A percentile compares a stretch with the other conserved stretches of the same genome.
Conservation (phyloP, 2,329 filamentous ascomycete genomes). For the Fusarium cicatricum region DNA sequence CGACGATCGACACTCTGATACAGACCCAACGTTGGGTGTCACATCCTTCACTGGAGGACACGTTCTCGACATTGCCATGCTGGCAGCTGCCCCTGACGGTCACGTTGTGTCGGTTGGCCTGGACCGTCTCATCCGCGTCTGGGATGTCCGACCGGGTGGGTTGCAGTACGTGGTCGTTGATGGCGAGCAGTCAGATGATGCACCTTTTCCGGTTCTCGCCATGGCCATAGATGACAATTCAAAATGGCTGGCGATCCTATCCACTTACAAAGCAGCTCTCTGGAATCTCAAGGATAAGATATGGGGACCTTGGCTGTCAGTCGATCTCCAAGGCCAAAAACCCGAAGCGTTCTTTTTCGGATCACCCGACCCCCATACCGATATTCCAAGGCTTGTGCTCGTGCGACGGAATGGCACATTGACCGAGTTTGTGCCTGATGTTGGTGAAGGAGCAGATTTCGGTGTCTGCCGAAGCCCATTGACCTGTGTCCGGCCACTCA, state of each 20-base stretch:
- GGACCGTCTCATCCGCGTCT: conserved; percentile 73
- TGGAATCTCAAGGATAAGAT: conserved; percentile 68
- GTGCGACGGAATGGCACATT: conserved; percentile 71
- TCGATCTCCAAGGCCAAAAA: conserved; percentile 62
- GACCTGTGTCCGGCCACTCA: conserved; percentile 57
- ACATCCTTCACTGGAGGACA: conserved; percentile 70
- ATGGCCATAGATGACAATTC: conserved; percentile 71
- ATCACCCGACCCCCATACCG: conserved; percentile 45
- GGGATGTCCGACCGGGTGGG: conserved; percentile 63
- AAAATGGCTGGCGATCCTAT: conserved; percentile 72
- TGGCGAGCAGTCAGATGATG: conserved; percentile 51
- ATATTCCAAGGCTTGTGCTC: conserved; percentile 62
- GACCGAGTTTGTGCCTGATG: conserved; percentile 62
- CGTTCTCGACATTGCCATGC: conserved; percentile 71
- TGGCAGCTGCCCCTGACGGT: conserved; percentile 69
- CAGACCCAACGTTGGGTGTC: conserved; percentile 62
- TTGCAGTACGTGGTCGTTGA: conserved; percentile 53
- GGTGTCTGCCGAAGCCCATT: conserved; percentile 62
- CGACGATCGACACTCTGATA: conserved; percentile 55
- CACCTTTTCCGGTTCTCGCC: conserved; percentile 67
- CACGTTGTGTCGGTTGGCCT: conserved; percentile 74
- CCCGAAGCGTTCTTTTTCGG: conserved; percentile 72
- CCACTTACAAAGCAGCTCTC: conserved; percentile 64
- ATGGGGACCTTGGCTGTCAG: conserved; percentile 63
- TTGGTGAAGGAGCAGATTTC: conserved; percentile 51